Conservation (phyloP, 1,139 yeast species). For the Yamadazyma songkhlaensis region DNA sequence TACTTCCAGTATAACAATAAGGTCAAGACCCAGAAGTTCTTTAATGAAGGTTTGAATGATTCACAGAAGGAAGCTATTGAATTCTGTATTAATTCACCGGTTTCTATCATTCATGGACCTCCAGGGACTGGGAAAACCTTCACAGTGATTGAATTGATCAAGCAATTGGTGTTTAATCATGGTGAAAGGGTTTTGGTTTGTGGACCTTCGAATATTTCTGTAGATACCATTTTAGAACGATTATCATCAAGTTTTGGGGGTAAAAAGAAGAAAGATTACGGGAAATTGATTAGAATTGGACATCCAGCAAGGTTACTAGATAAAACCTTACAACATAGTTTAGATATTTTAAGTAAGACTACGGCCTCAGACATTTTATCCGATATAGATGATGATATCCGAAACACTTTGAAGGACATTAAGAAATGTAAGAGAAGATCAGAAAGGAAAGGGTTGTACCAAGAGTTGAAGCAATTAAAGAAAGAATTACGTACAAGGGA, state of each 20-base stretch:
- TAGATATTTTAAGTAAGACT: constrained; percentile 68
- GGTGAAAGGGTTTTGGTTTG: constrained; percentile 80
- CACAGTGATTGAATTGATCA: constrained; percentile 79
- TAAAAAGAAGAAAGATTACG: constrained; percentile 12
- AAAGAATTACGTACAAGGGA: constrained; percentile 71
- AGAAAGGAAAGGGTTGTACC: constrained; percentile 67
- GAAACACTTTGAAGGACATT: constrained; percentile 52
- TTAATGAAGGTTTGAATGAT: constrained; percentile 55
- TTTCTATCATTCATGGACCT: constrained; percentile 49
- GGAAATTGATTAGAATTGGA: constrained; percentile 72
- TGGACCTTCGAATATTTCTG: constrained; percentile 95
- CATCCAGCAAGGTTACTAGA: constrained; percentile 86
- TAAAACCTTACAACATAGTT: constrained; percentile 63
- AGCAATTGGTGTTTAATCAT: constrained; percentile 57
- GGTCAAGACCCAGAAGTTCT: constrained; percentile 24
- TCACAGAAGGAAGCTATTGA: constrained; percentile 57
- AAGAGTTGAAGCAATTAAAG: constrained; percentile 63
- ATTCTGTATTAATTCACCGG: constrained; percentile 39
- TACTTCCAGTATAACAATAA: constrained; percentile 18
- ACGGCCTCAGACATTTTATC: constrained; percentile 54
- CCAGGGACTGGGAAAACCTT: constrained; percentile 66
- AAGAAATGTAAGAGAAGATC: constrained; percentile 64
- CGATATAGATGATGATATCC: constrained; percentile 73
- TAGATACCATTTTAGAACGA: constrained; percentile 86
- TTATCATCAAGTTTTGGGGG: constrained; percentile 40